Evolutionary conservation across 495 filamentous ascomycete genomes (phyloP).

Genomic region (Aspergillus indologenus): DNA sequence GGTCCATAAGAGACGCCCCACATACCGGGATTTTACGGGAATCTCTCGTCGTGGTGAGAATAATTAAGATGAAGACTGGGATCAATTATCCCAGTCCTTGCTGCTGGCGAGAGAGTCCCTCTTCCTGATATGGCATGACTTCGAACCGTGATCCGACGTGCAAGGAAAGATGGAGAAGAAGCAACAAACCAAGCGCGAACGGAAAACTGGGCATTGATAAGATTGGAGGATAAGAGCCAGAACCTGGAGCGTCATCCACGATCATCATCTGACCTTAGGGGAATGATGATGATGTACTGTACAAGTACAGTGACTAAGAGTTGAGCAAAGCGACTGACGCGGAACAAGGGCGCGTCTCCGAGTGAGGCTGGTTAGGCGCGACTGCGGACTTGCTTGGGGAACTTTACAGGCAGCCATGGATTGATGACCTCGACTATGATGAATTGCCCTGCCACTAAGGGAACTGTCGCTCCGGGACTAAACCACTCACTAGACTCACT

Average conservation of each 20-base stretch:
- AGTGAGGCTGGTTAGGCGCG: conserved; percentile 27
- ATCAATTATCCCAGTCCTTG: neutral
- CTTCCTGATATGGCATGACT: neutral
- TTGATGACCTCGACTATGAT: neutral
- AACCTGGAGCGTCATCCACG: neutral
- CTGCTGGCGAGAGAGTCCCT: neutral
- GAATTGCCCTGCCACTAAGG: neutral
- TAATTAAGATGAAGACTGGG: neutral
- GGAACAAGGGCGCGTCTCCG: conserved; percentile 29
- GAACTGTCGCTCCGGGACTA: conserved; percentile 6
- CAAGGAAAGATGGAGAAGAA: neutral
- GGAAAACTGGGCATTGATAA: neutral
- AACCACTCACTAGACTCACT: conserved; percentile 1
- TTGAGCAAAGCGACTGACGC: conserved; percentile 5
- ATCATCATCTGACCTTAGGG: conserved; percentile 16
- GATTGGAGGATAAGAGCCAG: neutral
- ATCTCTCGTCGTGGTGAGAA: neutral
- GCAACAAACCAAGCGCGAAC: neutral
- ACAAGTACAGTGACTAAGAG: neutral
- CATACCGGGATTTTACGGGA: conserved; percentile 18
- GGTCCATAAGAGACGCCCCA: conserved; percentile 8
- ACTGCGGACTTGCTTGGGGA: conserved; percentile 22
- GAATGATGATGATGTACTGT: neutral
- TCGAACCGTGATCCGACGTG: neutral
- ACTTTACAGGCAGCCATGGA: conserved; percentile 10